Percentiles rank a stretch among this genome's conserved stretches.
phyloP scores from a whole-genome alignment of 345 rosid species.

The Durio zibethinus region DNA sequence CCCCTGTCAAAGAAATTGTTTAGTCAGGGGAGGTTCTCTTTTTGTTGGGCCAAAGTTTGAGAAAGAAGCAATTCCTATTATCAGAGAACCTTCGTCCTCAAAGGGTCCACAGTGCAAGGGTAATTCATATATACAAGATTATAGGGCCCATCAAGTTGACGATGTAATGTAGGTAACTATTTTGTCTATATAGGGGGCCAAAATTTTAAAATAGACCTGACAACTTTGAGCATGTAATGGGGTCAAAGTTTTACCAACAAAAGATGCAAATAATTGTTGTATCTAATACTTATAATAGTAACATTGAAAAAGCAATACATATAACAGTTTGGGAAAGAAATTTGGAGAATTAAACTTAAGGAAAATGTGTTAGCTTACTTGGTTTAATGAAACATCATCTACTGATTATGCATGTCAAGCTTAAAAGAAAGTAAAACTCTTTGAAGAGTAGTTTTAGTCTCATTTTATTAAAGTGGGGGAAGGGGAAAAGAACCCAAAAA shows the following conservation, averaged over 20 bases:
- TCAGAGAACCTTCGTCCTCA: neutral
- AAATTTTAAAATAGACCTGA: neutral
- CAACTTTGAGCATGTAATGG: constrained; percentile 1
- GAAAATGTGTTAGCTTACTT: neutral
- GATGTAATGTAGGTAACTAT: neutral
- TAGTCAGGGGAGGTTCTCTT: neutral
- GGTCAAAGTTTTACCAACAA: neutral
- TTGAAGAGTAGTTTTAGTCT: neutral
- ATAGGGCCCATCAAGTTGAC: neutral
- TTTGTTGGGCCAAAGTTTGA: neutral
- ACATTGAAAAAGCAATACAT: neutral
- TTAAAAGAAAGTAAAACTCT: neutral
- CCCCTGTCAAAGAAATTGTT: neutral
- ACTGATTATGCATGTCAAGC: neutral
- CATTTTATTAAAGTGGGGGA: neutral
- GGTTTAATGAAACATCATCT: neutral
- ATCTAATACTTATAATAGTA: neutral
- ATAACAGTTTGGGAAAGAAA: neutral
- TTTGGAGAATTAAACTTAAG: neutral
- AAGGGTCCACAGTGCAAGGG: neutral
- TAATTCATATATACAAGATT: neutral
- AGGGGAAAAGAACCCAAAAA: neutral
- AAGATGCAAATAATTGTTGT: neutral
- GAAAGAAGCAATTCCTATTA: neutral
- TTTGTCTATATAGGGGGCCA: neutral